These are phyloP conservation scores for Solanum piurae DNA, from an alignment of 257 asterid genomes.

Conservation along the genomic window DNA sequence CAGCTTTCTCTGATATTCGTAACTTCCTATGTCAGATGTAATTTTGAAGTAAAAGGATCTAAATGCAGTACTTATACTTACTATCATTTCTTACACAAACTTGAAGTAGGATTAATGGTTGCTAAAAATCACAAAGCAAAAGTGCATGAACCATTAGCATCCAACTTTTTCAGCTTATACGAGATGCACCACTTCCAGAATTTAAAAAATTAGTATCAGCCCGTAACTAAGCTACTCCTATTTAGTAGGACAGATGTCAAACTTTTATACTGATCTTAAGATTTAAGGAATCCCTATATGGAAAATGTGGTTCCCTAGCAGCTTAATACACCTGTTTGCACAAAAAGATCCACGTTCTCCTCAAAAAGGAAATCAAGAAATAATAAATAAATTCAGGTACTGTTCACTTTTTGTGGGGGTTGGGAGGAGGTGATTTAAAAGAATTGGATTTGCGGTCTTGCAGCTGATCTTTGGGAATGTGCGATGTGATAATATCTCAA, in stretches of 20 bases:
- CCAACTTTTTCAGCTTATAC: neutral
- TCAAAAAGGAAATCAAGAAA: neutral
- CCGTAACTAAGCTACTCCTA: neutral
- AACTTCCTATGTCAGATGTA: neutral
- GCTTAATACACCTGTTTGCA: neutral
- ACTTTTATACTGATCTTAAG: neutral
- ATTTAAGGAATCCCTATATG: neutral
- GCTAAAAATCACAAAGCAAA: neutral
- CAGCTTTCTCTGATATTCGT: neutral
- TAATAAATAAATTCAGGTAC: neutral
- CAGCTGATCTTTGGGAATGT: neutral
- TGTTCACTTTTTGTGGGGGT: neutral
- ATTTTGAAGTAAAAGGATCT: neutral
- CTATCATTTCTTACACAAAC: neutral
- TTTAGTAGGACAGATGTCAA: neutral
- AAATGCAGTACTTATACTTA: neutral
- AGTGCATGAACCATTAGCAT: neutral
- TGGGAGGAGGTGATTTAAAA: neutral
- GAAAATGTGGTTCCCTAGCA: neutral
- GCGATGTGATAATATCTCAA: neutral
- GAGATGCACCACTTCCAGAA: neutral
- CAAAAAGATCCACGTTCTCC: neutral
- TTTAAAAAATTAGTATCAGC: neutral
- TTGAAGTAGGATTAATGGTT: neutral
- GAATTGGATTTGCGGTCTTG: neutral